Evolutionary conservation across 2,329 filamentous ascomycete genomes (phyloP).

Genomic region (Aureobasidium pullulans): DNA sequence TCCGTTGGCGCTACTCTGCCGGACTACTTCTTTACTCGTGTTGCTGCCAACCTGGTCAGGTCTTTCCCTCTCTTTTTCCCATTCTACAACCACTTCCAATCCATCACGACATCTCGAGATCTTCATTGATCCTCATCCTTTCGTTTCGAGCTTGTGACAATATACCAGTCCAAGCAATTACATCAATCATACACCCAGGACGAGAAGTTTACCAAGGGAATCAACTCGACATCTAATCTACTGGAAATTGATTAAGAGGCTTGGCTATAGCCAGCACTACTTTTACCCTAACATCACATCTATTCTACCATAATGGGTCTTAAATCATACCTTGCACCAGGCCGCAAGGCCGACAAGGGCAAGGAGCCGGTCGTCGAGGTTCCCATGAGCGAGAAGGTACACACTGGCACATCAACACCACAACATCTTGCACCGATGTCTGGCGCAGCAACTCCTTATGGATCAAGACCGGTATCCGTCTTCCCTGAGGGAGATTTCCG

Average conservation of each 20-base stretch:
- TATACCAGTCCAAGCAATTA: neutral
- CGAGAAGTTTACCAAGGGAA: neutral
- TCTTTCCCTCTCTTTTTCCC: neutral
- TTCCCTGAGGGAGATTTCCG: slow-evolving; percentile 29
- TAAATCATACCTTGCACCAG: slow-evolving; percentile 17
- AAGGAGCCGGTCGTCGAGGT: neutral
- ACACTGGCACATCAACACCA: slow-evolving; percentile 10
- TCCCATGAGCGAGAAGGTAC: slow-evolving; percentile 7
- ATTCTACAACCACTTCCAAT: neutral
- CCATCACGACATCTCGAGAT: neutral
- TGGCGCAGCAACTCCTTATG: slow-evolving; percentile 18
- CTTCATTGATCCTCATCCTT: slow-evolving; percentile 3
- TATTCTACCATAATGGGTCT: slow-evolving; percentile 14
- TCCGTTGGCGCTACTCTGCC: slow-evolving; percentile 2
- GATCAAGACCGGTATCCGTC: slow-evolving; percentile 29
- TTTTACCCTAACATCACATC: neutral
- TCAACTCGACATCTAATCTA: neutral
- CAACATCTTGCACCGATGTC: neutral
- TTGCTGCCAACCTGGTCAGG: neutral
- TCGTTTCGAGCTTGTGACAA: slow-evolving; percentile 1
- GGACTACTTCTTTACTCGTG: neutral
- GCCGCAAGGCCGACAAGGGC: slow-evolving; percentile 12
- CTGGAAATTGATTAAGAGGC: neutral
- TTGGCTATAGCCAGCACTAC: slow-evolving; percentile 12
- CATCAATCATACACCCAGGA: neutral